Evolutionary conservation across 2,329 filamentous ascomycete genomes (phyloP), one percentile per base, ranked within the genome.

Genomic region (Fusarium sublunatum): DNA sequence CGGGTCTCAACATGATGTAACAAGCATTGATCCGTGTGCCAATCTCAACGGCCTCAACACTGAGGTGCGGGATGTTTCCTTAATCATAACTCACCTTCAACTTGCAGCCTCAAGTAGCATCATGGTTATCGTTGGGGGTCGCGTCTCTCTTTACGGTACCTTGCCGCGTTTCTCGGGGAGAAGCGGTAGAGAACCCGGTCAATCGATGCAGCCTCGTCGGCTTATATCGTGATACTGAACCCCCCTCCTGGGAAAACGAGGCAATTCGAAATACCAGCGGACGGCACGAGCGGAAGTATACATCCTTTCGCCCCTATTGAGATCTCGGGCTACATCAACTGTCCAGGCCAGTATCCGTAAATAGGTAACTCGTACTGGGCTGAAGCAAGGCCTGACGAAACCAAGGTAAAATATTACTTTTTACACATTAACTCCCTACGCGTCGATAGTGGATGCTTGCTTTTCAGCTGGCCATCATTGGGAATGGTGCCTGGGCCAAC

Each of bases 81-180:
- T n/a, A 32, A 41, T 56, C 51, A 40, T 12, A 61, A 40, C 32
- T 46, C 32, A 39, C 24, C 45, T 47, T 47, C 32, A 55, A 45
- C 22, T 34, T 34, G 26, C 43, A 54, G 36, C 46, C 28, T 19
- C 15, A 47, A 42, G 47, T 22, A 45, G 19, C 13, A 42, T 28
- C 26, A 39, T 36, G 25, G 29, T 13, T 46, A 22, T 10, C 41
- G 39, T 45, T 26, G 29, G 22, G 10, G 31, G 19, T 19, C 19
- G 19, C 19, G 19, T 19, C 19, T 19, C 2, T 19, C n/a, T 24
- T 34, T 11, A 34, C n/a, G 34, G 36, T 12, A 31, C 43, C 42
- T 31, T 24, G 29, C n/a, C 28, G 31, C 19, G 29, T 50, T 45
- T 36, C 25, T n/a, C 38, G 25, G 36, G 29, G 43, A 19, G 41